Evolutionary conservation across 306 rosid species (phyloP).

Genomic region (Crotalaria pallida): DNA sequence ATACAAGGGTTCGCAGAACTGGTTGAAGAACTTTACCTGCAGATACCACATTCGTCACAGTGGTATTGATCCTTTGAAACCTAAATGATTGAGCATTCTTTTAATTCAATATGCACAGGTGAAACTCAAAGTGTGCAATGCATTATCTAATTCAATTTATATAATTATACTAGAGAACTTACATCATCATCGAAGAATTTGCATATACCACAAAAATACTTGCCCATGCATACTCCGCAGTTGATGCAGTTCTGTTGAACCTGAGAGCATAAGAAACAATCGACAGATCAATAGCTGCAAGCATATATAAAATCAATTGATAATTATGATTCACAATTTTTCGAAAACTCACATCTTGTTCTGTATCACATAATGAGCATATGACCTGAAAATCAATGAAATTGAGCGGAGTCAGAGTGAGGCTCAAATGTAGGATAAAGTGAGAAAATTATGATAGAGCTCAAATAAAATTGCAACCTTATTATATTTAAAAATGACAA

Average conservation of each 20-base stretch:
- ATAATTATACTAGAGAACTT: conserved; percentile 24
- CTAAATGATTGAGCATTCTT: conserved; percentile 27
- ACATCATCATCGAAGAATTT: conserved; percentile 88
- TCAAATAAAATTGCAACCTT: not conserved
- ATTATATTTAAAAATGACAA: not conserved
- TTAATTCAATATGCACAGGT: not conserved
- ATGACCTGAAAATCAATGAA: conserved; percentile 54
- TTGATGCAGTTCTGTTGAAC: conserved; percentile 73
- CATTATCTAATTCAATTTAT: not conserved
- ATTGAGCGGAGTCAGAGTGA: not conserved
- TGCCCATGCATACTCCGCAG: conserved; percentile 86
- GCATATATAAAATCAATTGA: not conserved
- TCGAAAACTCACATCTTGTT: conserved; percentile 63
- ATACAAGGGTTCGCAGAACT: not conserved
- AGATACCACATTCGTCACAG: conserved; percentile 83
- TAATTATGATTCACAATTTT: not conserved
- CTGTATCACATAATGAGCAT: conserved; percentile 68
- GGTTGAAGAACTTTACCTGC: conserved; percentile 56
- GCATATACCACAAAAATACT: conserved; percentile 69
- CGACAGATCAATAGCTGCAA: not conserved
- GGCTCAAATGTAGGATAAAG: not conserved
- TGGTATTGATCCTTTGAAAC: conserved; percentile 75
- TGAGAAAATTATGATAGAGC: not conserved
- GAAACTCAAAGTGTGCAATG: not conserved
- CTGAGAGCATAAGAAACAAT: conserved; percentile 33